These are phyloP conservation scores for Chaetothyriales sp. DNA, from an alignment of 2,329 filamentous ascomycete genomes.

Conservation along the genomic window DNA sequence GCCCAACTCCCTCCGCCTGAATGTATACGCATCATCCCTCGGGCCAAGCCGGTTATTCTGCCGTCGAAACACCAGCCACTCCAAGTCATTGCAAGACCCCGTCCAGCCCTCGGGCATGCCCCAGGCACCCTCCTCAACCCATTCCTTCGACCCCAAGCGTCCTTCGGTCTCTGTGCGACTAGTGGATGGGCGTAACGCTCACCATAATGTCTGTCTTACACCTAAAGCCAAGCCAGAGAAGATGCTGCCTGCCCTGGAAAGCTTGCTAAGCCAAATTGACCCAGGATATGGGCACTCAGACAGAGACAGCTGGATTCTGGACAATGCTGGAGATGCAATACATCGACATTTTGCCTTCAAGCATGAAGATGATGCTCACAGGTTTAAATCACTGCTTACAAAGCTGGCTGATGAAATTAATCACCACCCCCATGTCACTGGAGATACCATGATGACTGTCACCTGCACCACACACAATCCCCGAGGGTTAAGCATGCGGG, in stretches of 20 bases:
- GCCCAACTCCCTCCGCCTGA: background rate
- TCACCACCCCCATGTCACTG: slow-evolving; percentile 15
- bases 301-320: slow-evolving; percentile 10
- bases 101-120: background rate
- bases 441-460: slow-evolving; percentile 6
- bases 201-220: background rate
- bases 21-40: background rate
- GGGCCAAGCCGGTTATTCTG: background rate
- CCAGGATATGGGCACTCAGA: background rate
- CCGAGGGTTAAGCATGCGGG: slow-evolving; percentile 13
- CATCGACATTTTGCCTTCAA: slow-evolving; percentile 9
- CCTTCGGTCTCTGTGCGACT: background rate
- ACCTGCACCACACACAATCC: slow-evolving; percentile 17
- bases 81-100: background rate
- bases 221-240: background rate
- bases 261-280: background rate
- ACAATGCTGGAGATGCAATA: slow-evolving; percentile 13
- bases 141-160: background rate
- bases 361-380: slow-evolving; percentile 4
- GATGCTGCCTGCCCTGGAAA: background rate
- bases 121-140: background rate
- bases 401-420: slow-evolving; percentile 8
- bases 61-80: background rate
- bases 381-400: slow-evolving; percentile 6
- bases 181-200: background rate